These are phyloP conservation scores for Mucor irregularis DNA, from an alignment of 371 early-diverging fungal species.

Conservation along the genomic window DNA sequence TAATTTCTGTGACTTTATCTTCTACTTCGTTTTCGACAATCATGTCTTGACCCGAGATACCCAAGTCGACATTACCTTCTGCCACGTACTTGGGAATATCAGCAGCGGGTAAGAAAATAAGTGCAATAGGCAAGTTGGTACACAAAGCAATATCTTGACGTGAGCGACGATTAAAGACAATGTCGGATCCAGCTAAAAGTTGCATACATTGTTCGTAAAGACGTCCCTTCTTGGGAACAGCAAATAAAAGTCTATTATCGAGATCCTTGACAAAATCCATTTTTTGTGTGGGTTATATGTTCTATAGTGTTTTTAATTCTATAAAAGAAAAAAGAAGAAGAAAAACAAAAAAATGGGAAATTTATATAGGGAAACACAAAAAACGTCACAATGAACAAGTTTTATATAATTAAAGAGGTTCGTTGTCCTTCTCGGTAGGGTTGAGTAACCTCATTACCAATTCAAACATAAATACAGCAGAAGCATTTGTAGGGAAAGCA, in stretches of 20 bases:
- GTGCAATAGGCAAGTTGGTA: constrained; percentile 89
- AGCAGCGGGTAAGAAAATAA: constrained; percentile 94
- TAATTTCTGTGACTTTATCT: constrained; percentile 72
- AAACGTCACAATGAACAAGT: background rate
- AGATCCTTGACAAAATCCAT: constrained; percentile 74
- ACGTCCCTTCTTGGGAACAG: constrained; percentile 98
- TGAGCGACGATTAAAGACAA: constrained; percentile 91
- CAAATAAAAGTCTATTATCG: constrained; percentile 84
- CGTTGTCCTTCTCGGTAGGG: background rate
- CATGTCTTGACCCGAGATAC: constrained; percentile 96
- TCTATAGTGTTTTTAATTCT: background rate
- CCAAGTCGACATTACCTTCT: constrained; percentile 93
- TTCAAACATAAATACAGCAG: constrained; percentile 82
- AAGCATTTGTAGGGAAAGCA: constrained; percentile 91
- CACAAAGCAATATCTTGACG: constrained; percentile 95
- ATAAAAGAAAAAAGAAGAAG: constrained; percentile 1
- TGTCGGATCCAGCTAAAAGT: constrained; percentile 87
- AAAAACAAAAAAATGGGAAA: background rate
- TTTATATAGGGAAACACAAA: background rate
- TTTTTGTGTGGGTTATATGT: background rate
- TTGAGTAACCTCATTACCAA: constrained; percentile 53
- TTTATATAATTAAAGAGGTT: background rate
- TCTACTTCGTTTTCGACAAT: constrained; percentile 78
- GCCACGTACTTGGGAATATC: constrained; percentile 96
- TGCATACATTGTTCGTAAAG: constrained; percentile 88